Evolutionary conservation across 495 filamentous ascomycete species (phyloP).

Genomic region (Copromyces sp.): DNA sequence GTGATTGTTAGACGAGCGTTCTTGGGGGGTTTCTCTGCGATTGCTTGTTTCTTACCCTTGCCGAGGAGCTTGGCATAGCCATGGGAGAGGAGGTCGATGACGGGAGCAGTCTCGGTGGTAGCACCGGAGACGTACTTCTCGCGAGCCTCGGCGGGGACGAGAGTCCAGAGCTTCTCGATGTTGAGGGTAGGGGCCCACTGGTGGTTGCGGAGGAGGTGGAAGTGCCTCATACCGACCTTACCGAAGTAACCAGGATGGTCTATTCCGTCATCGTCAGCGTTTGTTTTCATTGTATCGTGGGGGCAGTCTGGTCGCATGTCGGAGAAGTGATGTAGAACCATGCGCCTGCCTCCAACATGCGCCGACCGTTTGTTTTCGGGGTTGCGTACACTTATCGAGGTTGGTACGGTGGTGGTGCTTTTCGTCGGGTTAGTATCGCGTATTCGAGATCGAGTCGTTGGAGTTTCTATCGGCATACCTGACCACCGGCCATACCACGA

Average conservation of each 20-base stretch:
- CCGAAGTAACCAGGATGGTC: constrained; percentile 32
- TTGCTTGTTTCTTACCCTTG: constrained; percentile 19
- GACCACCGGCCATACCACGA: constrained; percentile 33
- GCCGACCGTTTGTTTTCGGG: not conserved
- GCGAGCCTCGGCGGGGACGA: constrained; percentile 25
- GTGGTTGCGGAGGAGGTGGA: constrained; percentile 28
- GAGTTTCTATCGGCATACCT: constrained; percentile 14
- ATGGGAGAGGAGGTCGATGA: constrained; percentile 27
- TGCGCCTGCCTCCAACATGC: not conserved
- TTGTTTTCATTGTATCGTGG: not conserved
- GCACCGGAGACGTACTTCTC: constrained; percentile 25
- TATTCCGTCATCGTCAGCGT: constrained; percentile 13
- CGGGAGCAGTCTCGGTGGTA: constrained; percentile 24
- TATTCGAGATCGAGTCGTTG: constrained; percentile 3
- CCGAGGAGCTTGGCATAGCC: constrained; percentile 29
- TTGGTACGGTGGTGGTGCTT: constrained; percentile 29
- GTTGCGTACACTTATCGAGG: constrained; percentile 27
- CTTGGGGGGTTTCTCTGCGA: not conserved
- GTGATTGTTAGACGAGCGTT: not conserved
- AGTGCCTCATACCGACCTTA: constrained; percentile 29
- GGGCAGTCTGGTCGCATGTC: constrained; percentile 1
- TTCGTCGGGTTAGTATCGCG: constrained; percentile 18
- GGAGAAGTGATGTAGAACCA: not conserved
- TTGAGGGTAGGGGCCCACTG: constrained; percentile 26
- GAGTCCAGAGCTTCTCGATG: constrained; percentile 30